Evolutionary conservation across 2,329 filamentous ascomycete species (phyloP).

Genomic region (Claviceps digitariae): DNA sequence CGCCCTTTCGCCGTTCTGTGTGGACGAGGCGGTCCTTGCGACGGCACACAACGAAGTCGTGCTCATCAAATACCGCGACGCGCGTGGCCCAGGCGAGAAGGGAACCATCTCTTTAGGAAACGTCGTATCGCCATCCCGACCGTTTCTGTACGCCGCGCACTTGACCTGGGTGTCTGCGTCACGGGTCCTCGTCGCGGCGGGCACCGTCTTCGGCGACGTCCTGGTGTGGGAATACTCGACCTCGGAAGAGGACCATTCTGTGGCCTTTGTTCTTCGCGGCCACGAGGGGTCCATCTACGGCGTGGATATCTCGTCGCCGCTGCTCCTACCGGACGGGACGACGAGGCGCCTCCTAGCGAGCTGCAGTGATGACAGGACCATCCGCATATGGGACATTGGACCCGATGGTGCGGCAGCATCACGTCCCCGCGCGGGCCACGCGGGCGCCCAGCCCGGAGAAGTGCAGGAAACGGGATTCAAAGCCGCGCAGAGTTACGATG

Average conservation of each 20-base stretch:
- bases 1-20: slow-evolving; percentile 32
- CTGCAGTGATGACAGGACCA: slow-evolving; percentile 88
- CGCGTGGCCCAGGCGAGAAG: slow-evolving; percentile 12
- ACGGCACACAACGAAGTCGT: slow-evolving; percentile 82
- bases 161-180: slow-evolving; percentile 46
- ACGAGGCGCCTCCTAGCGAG: slow-evolving; percentile 59
- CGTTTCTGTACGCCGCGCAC: slow-evolving; percentile 78
- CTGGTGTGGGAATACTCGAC: slow-evolving; percentile 67
- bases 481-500: slow-evolving; percentile 13
- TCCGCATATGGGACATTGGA: slow-evolving; percentile 77
- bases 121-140: slow-evolving; percentile 53
- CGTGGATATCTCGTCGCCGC: slow-evolving; percentile 57
- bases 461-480: slow-evolving; percentile 48
- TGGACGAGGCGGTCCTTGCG: slow-evolving; percentile 43
- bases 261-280: slow-evolving; percentile 42
- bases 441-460: not conserved
- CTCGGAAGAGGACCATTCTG: slow-evolving; percentile 7
- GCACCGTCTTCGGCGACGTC: slow-evolving; percentile 91
- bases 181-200: slow-evolving; percentile 63
- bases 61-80: slow-evolving; percentile 26
- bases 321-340: slow-evolving; percentile 24
- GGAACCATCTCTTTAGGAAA: slow-evolving; percentile 26
- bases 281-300: slow-evolving; percentile 94
- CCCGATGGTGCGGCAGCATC: slow-evolving; percentile 18
- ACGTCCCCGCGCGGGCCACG: not conserved